phyloP scores from a whole-genome alignment of 2,329 filamentous ascomycete genomes.

The Pyricularia sp. region DNA sequence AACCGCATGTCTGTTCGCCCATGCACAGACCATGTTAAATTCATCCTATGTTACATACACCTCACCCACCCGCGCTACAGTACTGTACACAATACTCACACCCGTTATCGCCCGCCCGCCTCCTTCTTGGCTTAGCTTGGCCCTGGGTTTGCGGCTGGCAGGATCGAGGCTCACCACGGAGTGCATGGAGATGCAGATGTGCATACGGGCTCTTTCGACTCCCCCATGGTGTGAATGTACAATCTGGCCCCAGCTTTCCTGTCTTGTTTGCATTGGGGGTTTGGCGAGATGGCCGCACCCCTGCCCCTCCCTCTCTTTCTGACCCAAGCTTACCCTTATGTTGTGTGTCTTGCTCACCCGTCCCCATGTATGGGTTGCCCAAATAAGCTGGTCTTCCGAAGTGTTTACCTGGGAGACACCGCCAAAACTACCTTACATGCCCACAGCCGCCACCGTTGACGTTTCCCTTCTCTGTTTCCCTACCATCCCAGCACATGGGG shows the following conservation, averaged over 20 bases:
- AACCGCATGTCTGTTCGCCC: background rate
- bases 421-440: background rate
- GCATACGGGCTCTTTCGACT: background rate
- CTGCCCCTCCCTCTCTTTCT: background rate
- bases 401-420: background rate
- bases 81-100: background rate
- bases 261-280: background rate
- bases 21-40: background rate
- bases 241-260: background rate
- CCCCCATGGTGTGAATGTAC: background rate
- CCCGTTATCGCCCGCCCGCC: background rate
- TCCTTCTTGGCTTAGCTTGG: background rate
- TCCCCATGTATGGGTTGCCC: background rate
- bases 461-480: background rate
- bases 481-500: background rate
- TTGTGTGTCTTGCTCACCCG: background rate
- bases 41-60: background rate
- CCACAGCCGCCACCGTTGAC: background rate
- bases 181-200: background rate
- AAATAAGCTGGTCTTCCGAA: background rate
- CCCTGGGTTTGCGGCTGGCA: background rate
- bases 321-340: no score
- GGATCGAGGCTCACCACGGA: background rate
- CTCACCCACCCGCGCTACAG: background rate
- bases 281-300: background rate